Percentiles rank a stretch among this genome's conserved stretches.
Evolutionary conservation across 805 yeast genomes (phyloP).

Genomic region (Isabelozyma heimii): DNA sequence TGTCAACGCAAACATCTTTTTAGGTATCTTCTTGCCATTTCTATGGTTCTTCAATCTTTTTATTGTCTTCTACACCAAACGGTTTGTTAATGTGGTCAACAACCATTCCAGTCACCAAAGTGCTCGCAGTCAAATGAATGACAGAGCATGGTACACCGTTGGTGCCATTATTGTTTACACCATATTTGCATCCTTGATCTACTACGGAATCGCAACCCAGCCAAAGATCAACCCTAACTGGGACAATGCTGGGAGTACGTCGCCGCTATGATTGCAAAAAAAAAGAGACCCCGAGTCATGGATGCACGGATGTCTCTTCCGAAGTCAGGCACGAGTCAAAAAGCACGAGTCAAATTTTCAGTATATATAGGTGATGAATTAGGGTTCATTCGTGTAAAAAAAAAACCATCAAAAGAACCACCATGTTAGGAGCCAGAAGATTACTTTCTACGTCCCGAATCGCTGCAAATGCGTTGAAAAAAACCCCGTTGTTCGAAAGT

Average conservation of each 20-base stretch:
- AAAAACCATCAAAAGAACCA: neutral
- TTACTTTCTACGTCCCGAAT: constrained; percentile 19
- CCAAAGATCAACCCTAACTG: neutral
- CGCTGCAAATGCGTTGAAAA: constrained; percentile 34
- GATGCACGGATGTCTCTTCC: neutral
- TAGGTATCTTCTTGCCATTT: constrained; percentile 17
- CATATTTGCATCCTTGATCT: neutral
- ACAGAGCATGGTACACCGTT: neutral
- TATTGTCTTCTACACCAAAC: constrained; percentile 2
- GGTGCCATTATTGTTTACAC: neutral
- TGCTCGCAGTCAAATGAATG: neutral
- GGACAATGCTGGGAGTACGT: too few species aligned
- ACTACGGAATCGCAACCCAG: neutral
- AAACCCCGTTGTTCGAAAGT: constrained; percentile 79
- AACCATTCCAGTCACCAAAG: neutral
- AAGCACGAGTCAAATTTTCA: neutral
- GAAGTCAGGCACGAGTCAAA: neutral
- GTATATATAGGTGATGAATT: too few species aligned
- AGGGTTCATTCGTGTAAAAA: neutral
- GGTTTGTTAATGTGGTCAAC: neutral
- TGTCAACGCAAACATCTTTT: neutral
- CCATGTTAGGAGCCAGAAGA: constrained; percentile 10
- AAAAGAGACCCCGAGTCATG: neutral
- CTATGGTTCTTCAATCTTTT: constrained; percentile 15
- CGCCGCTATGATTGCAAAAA: neutral